Evolutionary conservation across 495 filamentous ascomycete species (phyloP).

Genomic region (Penicillium coffeae): DNA sequence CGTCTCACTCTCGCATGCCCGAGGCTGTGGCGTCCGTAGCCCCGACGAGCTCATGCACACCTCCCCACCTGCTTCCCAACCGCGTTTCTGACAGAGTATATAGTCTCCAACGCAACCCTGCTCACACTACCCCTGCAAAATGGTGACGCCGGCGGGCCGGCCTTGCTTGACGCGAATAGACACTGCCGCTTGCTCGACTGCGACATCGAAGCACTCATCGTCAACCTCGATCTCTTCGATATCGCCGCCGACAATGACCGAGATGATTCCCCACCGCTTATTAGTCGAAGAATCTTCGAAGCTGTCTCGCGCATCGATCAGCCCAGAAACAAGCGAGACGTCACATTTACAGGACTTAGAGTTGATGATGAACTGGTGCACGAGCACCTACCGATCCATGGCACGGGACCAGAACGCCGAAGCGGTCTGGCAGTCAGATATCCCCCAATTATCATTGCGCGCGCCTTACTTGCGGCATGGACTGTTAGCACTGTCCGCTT

Average conservation of each 20-base stretch:
- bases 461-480: constrained; percentile 47
- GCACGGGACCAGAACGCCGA: constrained; percentile 28
- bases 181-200: background rate
- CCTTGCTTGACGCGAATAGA: background rate
- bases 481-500: constrained; percentile 46
- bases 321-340: constrained; percentile 8
- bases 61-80: background rate
- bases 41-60: background rate
- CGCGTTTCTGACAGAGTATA: background rate
- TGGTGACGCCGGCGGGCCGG: background rate
- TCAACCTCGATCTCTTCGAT: background rate
- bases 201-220: background rate
- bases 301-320: too few species aligned
- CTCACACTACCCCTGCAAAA: background rate
- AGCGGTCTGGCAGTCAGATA: constrained; percentile 41
- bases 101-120: background rate
- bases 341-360: constrained; percentile 35
- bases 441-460: constrained; percentile 42
- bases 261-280: background rate
- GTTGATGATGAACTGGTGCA: constrained; percentile 47
- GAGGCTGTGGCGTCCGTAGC: constrained; percentile 3
- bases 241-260: background rate
- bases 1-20: background rate
- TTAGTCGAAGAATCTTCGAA: too few species aligned
- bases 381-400: constrained; percentile 40